phyloP scores from a whole-genome alignment of 371 early-diverging fungal genomes.

The Lichtheimia corymbifera region DNA sequence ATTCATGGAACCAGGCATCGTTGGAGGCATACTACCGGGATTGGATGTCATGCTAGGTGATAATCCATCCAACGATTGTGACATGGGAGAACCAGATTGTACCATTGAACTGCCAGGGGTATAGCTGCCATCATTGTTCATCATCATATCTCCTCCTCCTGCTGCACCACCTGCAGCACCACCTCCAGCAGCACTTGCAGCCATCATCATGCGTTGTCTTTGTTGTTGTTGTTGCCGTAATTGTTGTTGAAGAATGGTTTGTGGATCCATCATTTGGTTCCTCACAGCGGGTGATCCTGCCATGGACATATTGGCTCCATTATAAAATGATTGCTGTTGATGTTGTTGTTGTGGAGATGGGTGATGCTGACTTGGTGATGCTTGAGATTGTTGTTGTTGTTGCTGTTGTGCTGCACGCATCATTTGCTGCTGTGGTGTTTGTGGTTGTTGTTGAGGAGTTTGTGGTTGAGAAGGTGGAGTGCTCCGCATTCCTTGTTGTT shows the following conservation, averaged over 20 bases:
- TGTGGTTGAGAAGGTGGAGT: slow-evolving; percentile 16
- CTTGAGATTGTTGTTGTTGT: slow-evolving; percentile 11
- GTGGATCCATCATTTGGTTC: slow-evolving; percentile 13
- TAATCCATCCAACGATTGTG: slow-evolving; percentile 23
- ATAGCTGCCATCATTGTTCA: slow-evolving; percentile 1
- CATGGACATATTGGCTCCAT: slow-evolving; percentile 9
- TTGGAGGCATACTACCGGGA: slow-evolving; percentile 12
- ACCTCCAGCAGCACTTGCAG: slow-evolving; percentile 7
- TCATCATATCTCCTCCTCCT: slow-evolving; percentile 17
- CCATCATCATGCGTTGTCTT: slow-evolving; percentile 10
- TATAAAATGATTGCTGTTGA: slow-evolving; percentile 11
- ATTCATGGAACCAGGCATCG: slow-evolving; percentile 21
- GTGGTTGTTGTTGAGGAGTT: slow-evolving; percentile 15
- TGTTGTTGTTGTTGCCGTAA: slow-evolving; percentile 12
- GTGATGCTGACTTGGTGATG: slow-evolving; percentile 4
- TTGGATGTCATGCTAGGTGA: slow-evolving; percentile 30
- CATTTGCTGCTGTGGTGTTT: slow-evolving; percentile 13
- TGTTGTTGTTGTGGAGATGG: slow-evolving; percentile 11
- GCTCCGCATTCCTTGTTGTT: slow-evolving; percentile 19
- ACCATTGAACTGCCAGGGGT: slow-evolving; percentile 6
- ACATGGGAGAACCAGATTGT: slow-evolving; percentile 18
- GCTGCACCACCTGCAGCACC: slow-evolving; percentile 9
- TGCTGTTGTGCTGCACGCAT: slow-evolving; percentile 4
- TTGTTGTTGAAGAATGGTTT: slow-evolving; percentile 12
- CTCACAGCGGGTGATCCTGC: slow-evolving; percentile 11